Evolutionary conservation across 305 asterid genomes (phyloP).

Genomic region (Solanum hybrid): DNA sequence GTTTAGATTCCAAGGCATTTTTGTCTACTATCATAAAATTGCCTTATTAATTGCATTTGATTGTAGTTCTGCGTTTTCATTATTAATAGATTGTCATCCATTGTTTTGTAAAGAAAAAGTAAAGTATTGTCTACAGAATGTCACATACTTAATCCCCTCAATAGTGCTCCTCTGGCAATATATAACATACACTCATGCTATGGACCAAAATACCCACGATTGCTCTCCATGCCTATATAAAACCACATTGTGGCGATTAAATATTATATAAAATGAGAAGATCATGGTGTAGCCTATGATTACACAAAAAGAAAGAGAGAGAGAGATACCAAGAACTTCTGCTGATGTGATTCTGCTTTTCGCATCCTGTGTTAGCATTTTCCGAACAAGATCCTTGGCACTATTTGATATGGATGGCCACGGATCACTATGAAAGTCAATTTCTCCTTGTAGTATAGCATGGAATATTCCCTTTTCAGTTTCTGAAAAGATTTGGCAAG

Average conservation of each 20-base stretch:
- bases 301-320: neutral
- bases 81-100: neutral
- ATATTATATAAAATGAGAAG: neutral
- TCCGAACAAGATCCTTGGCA: slow-evolving; percentile 58
- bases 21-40: neutral
- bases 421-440: slow-evolving; percentile 58
- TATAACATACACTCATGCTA: neutral
- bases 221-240: neutral
- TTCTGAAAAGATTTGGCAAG: slow-evolving; percentile 31
- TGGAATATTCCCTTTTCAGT: slow-evolving; percentile 66
- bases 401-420: slow-evolving; percentile 57
- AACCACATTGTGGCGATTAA: neutral
- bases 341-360: slow-evolving; percentile 47
- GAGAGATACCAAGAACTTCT: slow-evolving; percentile 45
- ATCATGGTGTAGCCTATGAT: neutral
- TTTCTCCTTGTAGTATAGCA: slow-evolving; percentile 55
- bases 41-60: neutral
- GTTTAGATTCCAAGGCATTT: neutral
- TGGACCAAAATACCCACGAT: neutral
- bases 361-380: slow-evolving; percentile 59
- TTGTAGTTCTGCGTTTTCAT: neutral
- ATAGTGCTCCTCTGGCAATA: neutral
- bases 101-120: neutral
- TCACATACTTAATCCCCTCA: neutral
- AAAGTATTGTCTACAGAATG: neutral